Base-by-base conservation (phyloP, 1,284 basidiomycete genomes). In the Athelia sp. region DNA sequence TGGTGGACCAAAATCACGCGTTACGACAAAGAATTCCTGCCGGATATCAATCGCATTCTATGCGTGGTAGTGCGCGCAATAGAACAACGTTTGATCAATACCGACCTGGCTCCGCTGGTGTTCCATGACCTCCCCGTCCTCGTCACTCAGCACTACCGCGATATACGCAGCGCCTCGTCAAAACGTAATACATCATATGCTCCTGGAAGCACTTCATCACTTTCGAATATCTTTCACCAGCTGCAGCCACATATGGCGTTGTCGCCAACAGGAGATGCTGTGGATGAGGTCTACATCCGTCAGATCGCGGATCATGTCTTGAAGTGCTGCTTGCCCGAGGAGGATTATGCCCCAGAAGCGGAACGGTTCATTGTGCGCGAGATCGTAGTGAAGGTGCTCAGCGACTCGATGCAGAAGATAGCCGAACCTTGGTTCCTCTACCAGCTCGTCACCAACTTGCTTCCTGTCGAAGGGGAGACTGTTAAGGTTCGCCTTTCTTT, bases 381-480 rank as follows among this genome's bases (percentile, higher is more conserved):
- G 67, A 73, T 92, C 40, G 61, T 91, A 43, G 74, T 90, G 57
- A 73, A 89, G 22, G 63, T 93, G 17, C 65, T 88, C 52, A 72
- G 75, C 46, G 81, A 82, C 52, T 69, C 89, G 13, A 68, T 90
- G 22, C 82, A 82, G 22, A 81, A 77, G 54, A 63, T 92, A 35
- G 78, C 81, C 4, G 85, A 92, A 60, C 88, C 90, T 1, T 91
- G 88, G 88, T 92, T 91, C 62, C 75, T 92, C 35, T 78, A 91
- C 46, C 81, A 75, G 60, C 60, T 73, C 4, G 73, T 87, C 9
- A 68, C 90, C 29, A 79, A 84, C 58, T 64, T 81, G 9, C 62
- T 92, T 22, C 69, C 73, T 17, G 57, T 65, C 47, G 71, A 68
- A 23, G 63, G 62, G 29, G 53, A 54, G 26, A 4, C 26, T 29